Base-by-base conservation (phyloP, 768 basidiomycete genomes). In the Suillus americanus region DNA sequence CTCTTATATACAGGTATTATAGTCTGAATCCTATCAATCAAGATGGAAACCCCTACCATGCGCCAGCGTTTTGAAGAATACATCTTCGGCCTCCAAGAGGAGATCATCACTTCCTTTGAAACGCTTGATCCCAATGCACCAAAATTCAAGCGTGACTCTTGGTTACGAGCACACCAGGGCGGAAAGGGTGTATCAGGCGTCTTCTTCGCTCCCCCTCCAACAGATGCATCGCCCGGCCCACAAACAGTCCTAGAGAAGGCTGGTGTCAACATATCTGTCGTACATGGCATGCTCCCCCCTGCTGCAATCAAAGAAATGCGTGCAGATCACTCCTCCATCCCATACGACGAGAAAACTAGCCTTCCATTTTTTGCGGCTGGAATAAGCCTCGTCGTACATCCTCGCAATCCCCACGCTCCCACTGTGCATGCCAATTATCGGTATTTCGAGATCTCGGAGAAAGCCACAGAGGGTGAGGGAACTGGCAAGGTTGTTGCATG, bases 341-440 rank as follows among this genome's bases (percentile, higher is more conserved):
- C 90, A 1, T 85, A 87, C 66, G 76, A 89, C 64, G 78, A 80
- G 59, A 79, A 83, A 20, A 80, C 81, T 8, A 86, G 88, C 45
- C 82, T 97, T 16, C 97, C 96, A 0, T 99, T 95, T 83, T 96
- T 95, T 71, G 96, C 92, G 16, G 92, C 91, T 0, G 97, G 97
- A 0, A 82, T 99, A 71, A 94, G 91, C 69, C 85, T 99, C 72
- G 94, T 99, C 70, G 83, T 99, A 20, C 97, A 99, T 75, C 97
- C 97, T 0, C 85, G 89, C 61, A 97, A 95, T 79, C 97, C 97
- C 4, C 87, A 94, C 71, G 90, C 92, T 18, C 95, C 97, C 10
- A 98, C 97, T 25, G 89, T 94, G 7, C 97, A 99, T 75, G 88
- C 92, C 64, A 99, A 99, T 76, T 97, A 96, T 71, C 92, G 97